Conservation (phyloP, 2,329 filamentous ascomycete species). For the Ascochyta fabae region DNA sequence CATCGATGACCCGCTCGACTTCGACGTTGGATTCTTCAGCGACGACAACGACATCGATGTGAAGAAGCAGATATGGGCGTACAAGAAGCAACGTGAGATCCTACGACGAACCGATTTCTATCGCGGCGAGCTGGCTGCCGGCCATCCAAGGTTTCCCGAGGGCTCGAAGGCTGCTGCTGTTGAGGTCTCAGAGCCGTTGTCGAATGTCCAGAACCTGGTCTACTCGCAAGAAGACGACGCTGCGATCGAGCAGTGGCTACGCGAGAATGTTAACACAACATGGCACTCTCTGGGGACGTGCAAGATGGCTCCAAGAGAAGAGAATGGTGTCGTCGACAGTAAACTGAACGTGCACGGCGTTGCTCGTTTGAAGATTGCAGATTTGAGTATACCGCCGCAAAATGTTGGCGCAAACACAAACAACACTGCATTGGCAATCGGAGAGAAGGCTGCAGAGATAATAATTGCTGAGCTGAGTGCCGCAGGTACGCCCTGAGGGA, state of each 20-base stretch:
- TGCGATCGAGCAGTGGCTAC: conserved; percentile 51
- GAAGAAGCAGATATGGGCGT: conserved; percentile 66
- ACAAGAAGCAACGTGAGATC: conserved; percentile 70
- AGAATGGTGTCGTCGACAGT: conserved; percentile 39
- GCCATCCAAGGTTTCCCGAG: conserved; percentile 44
- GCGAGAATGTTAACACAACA: conserved; percentile 42
- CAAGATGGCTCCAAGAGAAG: conserved; percentile 41
- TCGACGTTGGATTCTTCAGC: conserved; percentile 64
- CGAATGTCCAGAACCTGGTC: conserved; percentile 23
- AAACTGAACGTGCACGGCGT: conserved; percentile 40
- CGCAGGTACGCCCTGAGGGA: neutral
- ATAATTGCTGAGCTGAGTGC: conserved; percentile 27
- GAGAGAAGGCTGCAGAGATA: conserved; percentile 42
- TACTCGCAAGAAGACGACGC: conserved; percentile 44
- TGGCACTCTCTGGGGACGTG: conserved; percentile 44
- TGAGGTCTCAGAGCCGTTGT: conserved; percentile 20
- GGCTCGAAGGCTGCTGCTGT: conserved; percentile 25
- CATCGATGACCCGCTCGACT: conserved; percentile 57
- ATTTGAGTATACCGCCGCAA: conserved; percentile 51
- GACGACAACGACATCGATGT: conserved; percentile 64
- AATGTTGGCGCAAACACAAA: conserved; percentile 57
- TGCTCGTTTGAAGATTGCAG: conserved; percentile 49
- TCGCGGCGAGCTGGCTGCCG: conserved; percentile 49
- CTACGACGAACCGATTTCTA: conserved; percentile 62
- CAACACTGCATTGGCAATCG: conserved; percentile 52